phyloP scores from a whole-genome alignment of 495 filamentous ascomycete species.

The Podospora conica region DNA sequence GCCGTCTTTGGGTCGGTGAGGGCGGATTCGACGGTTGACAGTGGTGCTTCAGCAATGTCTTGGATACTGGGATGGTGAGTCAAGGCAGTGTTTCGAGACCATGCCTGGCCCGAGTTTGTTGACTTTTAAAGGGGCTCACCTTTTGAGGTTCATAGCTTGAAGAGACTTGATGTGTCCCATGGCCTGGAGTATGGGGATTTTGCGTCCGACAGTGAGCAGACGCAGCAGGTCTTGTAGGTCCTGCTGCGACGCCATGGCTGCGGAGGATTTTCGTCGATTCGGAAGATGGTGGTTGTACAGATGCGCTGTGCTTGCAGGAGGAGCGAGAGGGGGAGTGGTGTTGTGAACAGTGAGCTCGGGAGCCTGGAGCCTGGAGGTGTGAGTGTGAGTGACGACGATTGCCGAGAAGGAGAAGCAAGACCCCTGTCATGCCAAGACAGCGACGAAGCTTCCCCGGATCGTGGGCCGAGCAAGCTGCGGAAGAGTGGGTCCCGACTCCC shows the following conservation, averaged over 20 bases:
- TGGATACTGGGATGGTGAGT: slow-evolving; percentile 41
- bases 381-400: background rate
- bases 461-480: background rate
- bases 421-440: background rate
- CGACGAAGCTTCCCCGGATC: background rate
- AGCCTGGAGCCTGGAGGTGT: no score
- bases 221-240: slow-evolving; percentile 68
- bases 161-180: slow-evolving; percentile 63
- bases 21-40: slow-evolving; percentile 50
- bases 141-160: slow-evolving; percentile 56
- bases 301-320: background rate
- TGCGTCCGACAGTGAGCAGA: slow-evolving; percentile 67
- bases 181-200: slow-evolving; percentile 62
- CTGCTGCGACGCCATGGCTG: slow-evolving; percentile 45
- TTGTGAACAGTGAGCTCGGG: background rate
- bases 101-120: background rate
- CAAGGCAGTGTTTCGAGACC: background rate
- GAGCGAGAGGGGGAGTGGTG: background rate
- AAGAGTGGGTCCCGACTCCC: background rate
- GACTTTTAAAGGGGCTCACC: slow-evolving; percentile 37
- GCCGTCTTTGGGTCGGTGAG: slow-evolving; percentile 66
- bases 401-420: background rate
- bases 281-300: no score
- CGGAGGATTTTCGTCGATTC: background rate
- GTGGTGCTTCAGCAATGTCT: slow-evolving; percentile 54